Evolutionary conservation across 176 grass and related monocot species (phyloP).

Genomic region (Eragrostis nindensis): DNA sequence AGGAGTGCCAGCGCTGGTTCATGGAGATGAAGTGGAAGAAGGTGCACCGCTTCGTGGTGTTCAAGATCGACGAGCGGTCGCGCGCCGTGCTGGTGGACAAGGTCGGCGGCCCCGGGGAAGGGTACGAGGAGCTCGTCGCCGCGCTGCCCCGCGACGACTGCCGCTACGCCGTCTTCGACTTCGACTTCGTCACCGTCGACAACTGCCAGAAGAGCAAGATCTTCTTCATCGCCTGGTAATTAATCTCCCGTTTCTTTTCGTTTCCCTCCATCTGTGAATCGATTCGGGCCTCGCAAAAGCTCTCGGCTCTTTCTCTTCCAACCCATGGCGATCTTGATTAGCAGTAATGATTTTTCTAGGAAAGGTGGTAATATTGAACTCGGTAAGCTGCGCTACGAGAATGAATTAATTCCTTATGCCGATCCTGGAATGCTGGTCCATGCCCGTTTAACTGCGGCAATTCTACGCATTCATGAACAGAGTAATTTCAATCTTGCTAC

Average conservation of each 20-base stretch:
- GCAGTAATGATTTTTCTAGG: background rate
- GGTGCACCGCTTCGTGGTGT: conserved; percentile 89
- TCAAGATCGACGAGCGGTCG: conserved; percentile 96
- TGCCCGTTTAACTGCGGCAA: background rate
- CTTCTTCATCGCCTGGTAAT: conserved; percentile 95
- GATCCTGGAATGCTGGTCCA: conserved; percentile 7
- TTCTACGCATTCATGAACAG: background rate
- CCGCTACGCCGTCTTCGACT: conserved; percentile 98
- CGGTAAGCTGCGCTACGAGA: background rate
- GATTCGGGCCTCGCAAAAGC: background rate
- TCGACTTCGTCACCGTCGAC: conserved; percentile 92
- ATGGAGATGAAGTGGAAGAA: conserved; percentile 98
- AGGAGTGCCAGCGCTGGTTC: conserved; percentile 92
- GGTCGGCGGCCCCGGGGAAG: conserved; percentile 79
- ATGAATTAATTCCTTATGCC: background rate
- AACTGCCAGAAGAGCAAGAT: conserved; percentile 99
- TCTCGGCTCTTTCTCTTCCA: no score
- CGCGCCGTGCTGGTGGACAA: conserved; percentile 84
- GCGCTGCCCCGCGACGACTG: conserved; percentile 85
- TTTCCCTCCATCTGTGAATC: background rate
- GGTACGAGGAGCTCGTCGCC: conserved; percentile 85
- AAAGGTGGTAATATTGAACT: background rate
- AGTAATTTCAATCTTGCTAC: conserved; percentile 3
- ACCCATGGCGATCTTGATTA: background rate
- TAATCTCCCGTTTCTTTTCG: background rate